Base-by-base conservation (phyloP, 306 rosid species). In the Begonia masoniana region DNA sequence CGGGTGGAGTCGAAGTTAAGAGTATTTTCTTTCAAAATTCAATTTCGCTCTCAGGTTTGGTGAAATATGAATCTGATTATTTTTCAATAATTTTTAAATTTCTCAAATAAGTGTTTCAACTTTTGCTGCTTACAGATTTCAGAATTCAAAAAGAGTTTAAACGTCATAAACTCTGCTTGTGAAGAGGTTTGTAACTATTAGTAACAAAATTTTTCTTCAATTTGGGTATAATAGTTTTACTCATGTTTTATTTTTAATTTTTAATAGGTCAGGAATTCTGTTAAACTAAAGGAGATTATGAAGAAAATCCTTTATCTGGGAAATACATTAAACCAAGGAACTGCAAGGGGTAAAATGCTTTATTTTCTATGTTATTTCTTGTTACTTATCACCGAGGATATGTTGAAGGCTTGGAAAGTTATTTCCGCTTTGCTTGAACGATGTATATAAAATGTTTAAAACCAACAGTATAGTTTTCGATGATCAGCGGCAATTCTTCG, bases 1-100 rank as follows among this genome's bases (percentile, higher is more conserved):
- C 82, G 99, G 65, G 99, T 92, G 73, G 96, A 92, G 76, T 82
- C 96, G 68, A 92, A 92, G 64, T 62, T 92, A 71, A 80, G 84
- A 83, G 96, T 86, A 41, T 92, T 92, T 67, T 71, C 96, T 57
- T 92, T 92, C 76, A 92, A 86, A 76, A 86, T 92, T 68, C 99
- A 92, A 75, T 92, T 92, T 67, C 58, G 73, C 51, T 26, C 84
- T 74, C 99, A 92, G 96, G 99, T 92, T 69, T 74, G 88, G 76
- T 66, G 68, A 59, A 65, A 49, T 66, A 59, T 60, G 66, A 66
- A 70, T 66, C 54, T 65, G 55, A 15, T 35, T 68, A 43, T 47
- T 23, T 45, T 16, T 45, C 12, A 23, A n/a, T 56, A 26, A 6
- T n/a, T 24, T 45, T 15, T 50, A 23, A 45, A 11, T 56, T 12